Evolutionary conservation across 768 basidiomycete species (phyloP).

Genomic region (Trametes sanguinea): DNA sequence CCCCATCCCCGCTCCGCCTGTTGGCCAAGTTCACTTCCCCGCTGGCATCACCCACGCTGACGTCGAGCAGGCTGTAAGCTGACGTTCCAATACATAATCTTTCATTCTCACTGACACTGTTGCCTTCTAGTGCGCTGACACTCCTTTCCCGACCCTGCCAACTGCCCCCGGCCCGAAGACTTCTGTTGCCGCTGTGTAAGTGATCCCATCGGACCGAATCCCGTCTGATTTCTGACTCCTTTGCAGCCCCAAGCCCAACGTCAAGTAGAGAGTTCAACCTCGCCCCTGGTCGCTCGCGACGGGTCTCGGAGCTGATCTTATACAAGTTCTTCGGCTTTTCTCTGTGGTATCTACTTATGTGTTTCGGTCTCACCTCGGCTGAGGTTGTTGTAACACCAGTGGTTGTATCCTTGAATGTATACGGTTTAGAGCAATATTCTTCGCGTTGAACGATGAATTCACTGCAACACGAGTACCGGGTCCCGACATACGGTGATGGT

Average conservation of each 20-base stretch:
- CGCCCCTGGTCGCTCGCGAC: constrained; percentile 5
- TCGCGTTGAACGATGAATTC: not conserved
- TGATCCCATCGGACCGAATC: not conserved
- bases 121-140: constrained; percentile 12
- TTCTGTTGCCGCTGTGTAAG: constrained; percentile 36
- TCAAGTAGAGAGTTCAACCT: not conserved
- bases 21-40: constrained; percentile 24
- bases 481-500: not conserved
- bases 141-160: constrained; percentile 24
- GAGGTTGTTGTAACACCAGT: constrained; percentile 7
- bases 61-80: constrained; percentile 27
- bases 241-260: constrained; percentile 6
- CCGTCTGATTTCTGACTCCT: not conserved
- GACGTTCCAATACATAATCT: not conserved
- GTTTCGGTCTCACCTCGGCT: not conserved
- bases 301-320: constrained; percentile 1
- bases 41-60: constrained; percentile 24
- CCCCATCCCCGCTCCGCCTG: constrained; percentile 14
- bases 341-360: not conserved
- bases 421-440: not conserved
- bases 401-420: not conserved
- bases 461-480: too few species aligned
- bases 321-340: not conserved
- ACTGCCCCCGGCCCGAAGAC: constrained; percentile 34
- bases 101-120: not conserved